Base-by-base conservation (phyloP, 2,329 filamentous ascomycete species). In the Scytalidium lignicola region DNA sequence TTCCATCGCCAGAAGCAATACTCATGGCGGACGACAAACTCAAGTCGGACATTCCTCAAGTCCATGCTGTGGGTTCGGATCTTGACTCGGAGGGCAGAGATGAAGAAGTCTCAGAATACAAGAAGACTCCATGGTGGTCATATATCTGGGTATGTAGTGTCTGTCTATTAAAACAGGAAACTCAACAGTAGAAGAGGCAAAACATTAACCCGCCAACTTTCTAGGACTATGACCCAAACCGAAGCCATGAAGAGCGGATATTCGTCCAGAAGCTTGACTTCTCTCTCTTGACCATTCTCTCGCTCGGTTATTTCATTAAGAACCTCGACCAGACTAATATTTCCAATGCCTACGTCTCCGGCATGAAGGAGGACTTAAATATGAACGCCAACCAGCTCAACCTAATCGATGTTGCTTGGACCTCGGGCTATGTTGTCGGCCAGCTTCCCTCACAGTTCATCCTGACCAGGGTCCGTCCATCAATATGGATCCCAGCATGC, bases 371-470 rank as follows among this genome's bases (percentile, higher is more conserved):
- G 40, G 67, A 69, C 23, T 62, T 71, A 18, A 53, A 45, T 3
- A 57, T 71, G 39, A 60, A 67, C 22, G 68, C 67, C 9, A 71
- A 71, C 48, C 60, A 71, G 46, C 61, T 71, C 3, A 69, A 70
- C 50, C 65, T 69, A 28, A 66, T 72, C 45, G 71, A 70, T 39
- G 62, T 69, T 3, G 67, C 65, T 49, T 73, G 70, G 59, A 70
- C 64, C n/a, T 71, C 79, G 0, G 81, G 81, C 8, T 85, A 85
- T 54, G 75, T 80, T 0, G 67, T 84, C 63, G 67, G 68, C 0
- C 64, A 71, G 32, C 62, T 66, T 39, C 67, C 69, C 2, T 66
- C 64, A 4, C 70, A 68, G 32, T 50, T 72, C 32, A 63, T 70
- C 50, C 64, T 68, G 54, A 71, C 66, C 1, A 66, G 63, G 52